Percentiles rank a stretch among this genome's conserved stretches.
phyloP scores from a whole-genome alignment of 345 rosid genomes.

The Carallia brachiata region DNA sequence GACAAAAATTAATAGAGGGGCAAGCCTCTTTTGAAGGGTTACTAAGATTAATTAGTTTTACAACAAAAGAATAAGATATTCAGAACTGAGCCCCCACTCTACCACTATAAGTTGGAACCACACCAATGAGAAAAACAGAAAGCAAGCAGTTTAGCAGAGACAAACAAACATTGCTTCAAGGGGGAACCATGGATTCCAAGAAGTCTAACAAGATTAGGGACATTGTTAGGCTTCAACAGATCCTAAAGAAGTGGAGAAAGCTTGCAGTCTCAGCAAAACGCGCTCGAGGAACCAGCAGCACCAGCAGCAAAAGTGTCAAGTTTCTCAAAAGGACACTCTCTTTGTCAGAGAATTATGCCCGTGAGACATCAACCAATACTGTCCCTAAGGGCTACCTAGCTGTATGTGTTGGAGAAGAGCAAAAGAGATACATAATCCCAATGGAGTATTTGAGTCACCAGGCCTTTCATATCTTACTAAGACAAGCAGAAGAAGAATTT shows the following conservation, averaged over 20 bases:
- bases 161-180: not conserved
- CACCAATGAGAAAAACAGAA: not conserved
- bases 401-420: constrained; percentile 66
- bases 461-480: constrained; percentile 55
- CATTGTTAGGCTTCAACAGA: constrained; percentile 82
- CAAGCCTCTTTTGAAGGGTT: not conserved
- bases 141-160: not conserved
- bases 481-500: constrained; percentile 80
- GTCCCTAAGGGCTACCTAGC: constrained; percentile 72
- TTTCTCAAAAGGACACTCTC: constrained; percentile 87
- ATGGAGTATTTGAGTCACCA: constrained; percentile 57
- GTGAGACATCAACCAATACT: constrained; percentile 15
- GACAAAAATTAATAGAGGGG: not conserved
- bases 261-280: constrained; percentile 54
- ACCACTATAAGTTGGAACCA: constrained; percentile 18
- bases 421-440: constrained; percentile 66
- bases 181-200: constrained; percentile 55
- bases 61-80: not conserved
- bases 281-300: constrained; percentile 21
- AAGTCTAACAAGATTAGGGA: constrained; percentile 92
- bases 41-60: not conserved
- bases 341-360: constrained; percentile 34
- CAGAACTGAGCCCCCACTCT: not conserved
- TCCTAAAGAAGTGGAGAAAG: constrained; percentile 93
- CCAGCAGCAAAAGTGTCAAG: constrained; percentile 47